Conservation (phyloP, 2,329 filamentous ascomycete genomes). For the Xylariaceae sp. region DNA sequence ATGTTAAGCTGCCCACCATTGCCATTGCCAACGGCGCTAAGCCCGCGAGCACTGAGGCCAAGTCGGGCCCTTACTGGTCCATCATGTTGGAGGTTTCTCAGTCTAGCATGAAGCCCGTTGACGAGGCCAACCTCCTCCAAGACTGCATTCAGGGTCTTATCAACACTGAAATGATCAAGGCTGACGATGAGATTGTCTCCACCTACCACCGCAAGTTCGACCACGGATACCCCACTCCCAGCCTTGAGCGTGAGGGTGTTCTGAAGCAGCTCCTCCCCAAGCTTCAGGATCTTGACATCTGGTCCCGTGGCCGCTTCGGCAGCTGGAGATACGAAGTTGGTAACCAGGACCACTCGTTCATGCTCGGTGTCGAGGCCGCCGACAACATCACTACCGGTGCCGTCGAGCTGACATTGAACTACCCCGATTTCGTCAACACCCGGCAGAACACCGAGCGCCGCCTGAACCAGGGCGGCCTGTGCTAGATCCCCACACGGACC, state of each 20-base stretch:
- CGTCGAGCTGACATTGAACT: conserved; percentile 89
- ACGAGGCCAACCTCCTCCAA: conserved; percentile 75
- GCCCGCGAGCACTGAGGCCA: conserved; percentile 63
- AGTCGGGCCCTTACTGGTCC: conserved; percentile 97
- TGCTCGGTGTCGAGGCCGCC: conserved; percentile 90
- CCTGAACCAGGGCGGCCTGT: conserved; percentile 43
- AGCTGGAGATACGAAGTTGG: conserved; percentile 95
- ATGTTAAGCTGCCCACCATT: conserved; percentile 78
- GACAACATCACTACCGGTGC: conserved; percentile 86
- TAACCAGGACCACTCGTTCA: conserved; percentile 97
- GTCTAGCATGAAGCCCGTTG: conserved; percentile 89
- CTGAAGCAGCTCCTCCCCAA: conserved; percentile 89
- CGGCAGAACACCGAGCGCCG: conserved; percentile 64
- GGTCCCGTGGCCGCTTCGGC: conserved; percentile 93
- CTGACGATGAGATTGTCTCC: conserved; percentile 90
- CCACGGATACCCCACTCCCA: conserved; percentile 95
- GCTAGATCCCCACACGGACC: conserved; percentile 34
- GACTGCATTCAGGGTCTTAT: conserved; percentile 94
- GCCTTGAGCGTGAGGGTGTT: conserved; percentile 90
- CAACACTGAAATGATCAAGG: conserved; percentile 94
- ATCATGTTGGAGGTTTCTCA: conserved; percentile 99
- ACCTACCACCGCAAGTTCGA: conserved; percentile 98
- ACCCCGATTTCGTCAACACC: conserved; percentile 90
- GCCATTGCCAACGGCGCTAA: conserved; percentile 83
- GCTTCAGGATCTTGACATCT: conserved; percentile 86